Base-by-base conservation (phyloP, 345 rosid species). In the Salix koriyanagi region DNA sequence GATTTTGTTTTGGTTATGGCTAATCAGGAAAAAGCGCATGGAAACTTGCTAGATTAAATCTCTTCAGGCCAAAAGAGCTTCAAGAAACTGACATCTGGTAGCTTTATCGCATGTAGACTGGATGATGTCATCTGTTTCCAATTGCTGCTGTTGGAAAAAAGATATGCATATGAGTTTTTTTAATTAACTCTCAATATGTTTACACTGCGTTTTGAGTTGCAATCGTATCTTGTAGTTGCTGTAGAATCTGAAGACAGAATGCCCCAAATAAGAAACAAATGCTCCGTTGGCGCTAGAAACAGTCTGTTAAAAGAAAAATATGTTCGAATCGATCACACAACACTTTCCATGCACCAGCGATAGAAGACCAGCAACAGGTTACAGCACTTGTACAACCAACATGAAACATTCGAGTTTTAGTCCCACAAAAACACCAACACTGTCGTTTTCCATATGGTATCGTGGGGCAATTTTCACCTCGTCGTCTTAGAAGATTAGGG, bases 21-120 rank as follows among this genome's bases (percentile, higher is more conserved):
- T 65, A 79, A 73, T 58, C 44, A 56, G 48, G 60, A 66, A 65
- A 67, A 76, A 12, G 56, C 80, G 75, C 83, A 75, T 80, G 78
- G 78, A 77, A 80, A 75, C 76, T 73, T 73, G 83, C 85, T 68
- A 36, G 84, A 83, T 82, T 81, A 78, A 58, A 34, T 34, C 37
- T 34, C 37, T 34, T 34, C 79, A 67, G 67, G 75, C 70, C 70
- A 76, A 54, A 78, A 77, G 65, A 65, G 65, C 71, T 65, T 50
- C 54, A 34, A 71, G 77, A 19, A 7, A 21, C 48, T 32, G 76
- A 65, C 75, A 56, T 16, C 68, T 37, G 44, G 39, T 65, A 19
- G 62, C 66, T 60, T 39, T 52, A 6, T 48, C n/a, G 23, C 19
- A 32, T 32, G 73, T 69, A 67, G 66, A 26, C 62, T 10, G 62